Evolutionary conservation across 352 stramenopile species (phyloP), one percentile per base, ranked within the genome.

Genomic region (Phytophthora cactorum): DNA sequence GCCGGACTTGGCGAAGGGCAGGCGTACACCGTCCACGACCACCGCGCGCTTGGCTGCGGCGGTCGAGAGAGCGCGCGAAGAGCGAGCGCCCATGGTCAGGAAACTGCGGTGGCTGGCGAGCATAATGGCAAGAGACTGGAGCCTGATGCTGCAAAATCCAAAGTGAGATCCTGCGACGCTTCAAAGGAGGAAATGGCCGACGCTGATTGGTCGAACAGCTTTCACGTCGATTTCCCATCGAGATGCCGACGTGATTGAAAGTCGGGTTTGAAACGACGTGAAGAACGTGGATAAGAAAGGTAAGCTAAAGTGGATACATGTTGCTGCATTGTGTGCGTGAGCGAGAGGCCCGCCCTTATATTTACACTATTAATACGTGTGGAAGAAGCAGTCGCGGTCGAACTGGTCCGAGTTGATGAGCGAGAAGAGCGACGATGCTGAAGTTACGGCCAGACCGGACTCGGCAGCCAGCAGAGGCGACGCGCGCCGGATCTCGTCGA

Each of bases 1-100:
- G 51, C 89, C 92, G 25, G 93, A 97, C 78, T 97, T 91, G 52
- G 92, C 88, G 81, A 99, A 99, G 32, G 97, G 97, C 32, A 99
- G 84, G 49, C 97, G 94, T 25, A 98, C 79, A 54, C 96, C 95
- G 55, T 98, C 91, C 36, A 98, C 92, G 27, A 98, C 82, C n/a
- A 98, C 93, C 39, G 98, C 93, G 54, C 87, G 87, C 61, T 83
- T 85, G 25, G 70, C 38, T 51, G 70, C 72, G 17, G 71, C 72
- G 22, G 63, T 78, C 43, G 78, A 76, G 36, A 74, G 66, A n/a
- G 70, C 22, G 39, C 67, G 86, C 47, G 64, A 72, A 50, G 63
- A 81, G 46, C 68, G 74, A 46, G 70, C 22, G 41, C 52, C 46
- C 49, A 70, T 61, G 7, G 52, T 32, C 25, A 64, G 25, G 31